These are phyloP conservation scores for Penstemon davidsonii DNA, from an alignment of 257 asterid species.

Conservation along the genomic window DNA sequence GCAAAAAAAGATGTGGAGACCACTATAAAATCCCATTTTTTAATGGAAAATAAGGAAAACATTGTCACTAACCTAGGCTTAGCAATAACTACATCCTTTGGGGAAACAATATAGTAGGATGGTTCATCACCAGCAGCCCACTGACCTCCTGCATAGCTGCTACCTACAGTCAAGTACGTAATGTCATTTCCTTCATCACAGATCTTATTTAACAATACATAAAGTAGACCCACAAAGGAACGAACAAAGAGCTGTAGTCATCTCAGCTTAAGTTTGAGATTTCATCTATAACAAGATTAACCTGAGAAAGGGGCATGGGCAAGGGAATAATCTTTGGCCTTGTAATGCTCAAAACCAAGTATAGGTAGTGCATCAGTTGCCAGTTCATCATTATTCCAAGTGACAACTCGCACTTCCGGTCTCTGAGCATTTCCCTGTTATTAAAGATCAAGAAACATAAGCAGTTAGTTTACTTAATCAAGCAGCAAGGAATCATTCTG, in stretches of 20 bases:
- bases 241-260: slow-evolving; percentile 10
- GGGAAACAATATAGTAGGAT: slow-evolving; percentile 86
- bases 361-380: slow-evolving; percentile 98
- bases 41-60: slow-evolving; percentile 22
- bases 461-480: slow-evolving; percentile 24
- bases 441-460: slow-evolving; percentile 28
- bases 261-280: slow-evolving; percentile 12
- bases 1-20: neutral
- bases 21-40: slow-evolving; percentile 13
- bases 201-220: slow-evolving; percentile 16
- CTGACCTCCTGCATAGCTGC: slow-evolving; percentile 97
- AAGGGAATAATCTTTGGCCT: slow-evolving; percentile 93
- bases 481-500: slow-evolving; percentile 18
- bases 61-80: slow-evolving; percentile 80
- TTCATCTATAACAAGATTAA: slow-evolving; percentile 33
- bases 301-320: slow-evolving; percentile 99
- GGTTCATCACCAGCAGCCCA: slow-evolving; percentile 99
- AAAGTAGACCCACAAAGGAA: slow-evolving; percentile 15
- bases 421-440: slow-evolving; percentile 96
- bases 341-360: slow-evolving; percentile 95
- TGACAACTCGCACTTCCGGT: slow-evolving; percentile 97
- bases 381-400: slow-evolving; percentile 87
- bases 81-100: slow-evolving; percentile 97
- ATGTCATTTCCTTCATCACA: slow-evolving; percentile 31
- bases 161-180: slow-evolving; percentile 67